Percentiles rank a stretch among this genome's conserved stretches.
Conservation (phyloP, 768 basidiomycete species). For the Gautieria morchelliformis region DNA sequence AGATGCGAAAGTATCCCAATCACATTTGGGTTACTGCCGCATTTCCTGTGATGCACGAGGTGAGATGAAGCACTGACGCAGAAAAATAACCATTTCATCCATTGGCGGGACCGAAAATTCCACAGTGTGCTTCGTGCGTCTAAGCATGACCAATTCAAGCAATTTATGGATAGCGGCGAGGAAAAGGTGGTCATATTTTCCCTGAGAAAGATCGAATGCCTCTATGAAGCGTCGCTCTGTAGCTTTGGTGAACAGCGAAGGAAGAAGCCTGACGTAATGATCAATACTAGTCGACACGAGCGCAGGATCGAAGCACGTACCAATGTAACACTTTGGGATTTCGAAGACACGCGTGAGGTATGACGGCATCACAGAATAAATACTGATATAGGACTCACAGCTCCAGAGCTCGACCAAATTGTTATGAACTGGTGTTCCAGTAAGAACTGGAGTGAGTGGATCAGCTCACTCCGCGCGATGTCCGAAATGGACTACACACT, state of each 20-base stretch:
- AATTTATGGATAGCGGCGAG: constrained; percentile 40
- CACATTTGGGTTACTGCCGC: no score
- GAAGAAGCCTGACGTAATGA: constrained; percentile 31
- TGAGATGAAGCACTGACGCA: constrained; percentile 19
- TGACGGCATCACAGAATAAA: background rate
- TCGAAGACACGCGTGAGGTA: background rate
- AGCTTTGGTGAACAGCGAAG: constrained; percentile 37
- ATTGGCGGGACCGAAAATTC: constrained; percentile 42
- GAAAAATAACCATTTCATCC: constrained; percentile 47
- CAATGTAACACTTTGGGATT: constrained; percentile 32
- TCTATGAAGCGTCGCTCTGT: constrained; percentile 40
- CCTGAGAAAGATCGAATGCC: constrained; percentile 44
- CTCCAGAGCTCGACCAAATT: constrained; percentile 51
- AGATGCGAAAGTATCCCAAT: no score
- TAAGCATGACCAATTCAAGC: constrained; percentile 45
- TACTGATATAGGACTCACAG: background rate
- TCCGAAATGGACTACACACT: constrained; percentile 24
- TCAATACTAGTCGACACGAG: constrained; percentile 5
- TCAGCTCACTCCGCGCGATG: background rate
- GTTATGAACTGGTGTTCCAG: constrained; percentile 68
- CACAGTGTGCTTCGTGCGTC: constrained; percentile 47
- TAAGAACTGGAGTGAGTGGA: constrained; percentile 36
- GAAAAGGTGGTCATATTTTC: constrained; percentile 40
- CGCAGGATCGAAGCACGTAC: background rate
- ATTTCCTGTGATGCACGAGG: background rate